Base-by-base conservation (phyloP, 805 yeast genomes). In the Yamadazyma insecticola region DNA sequence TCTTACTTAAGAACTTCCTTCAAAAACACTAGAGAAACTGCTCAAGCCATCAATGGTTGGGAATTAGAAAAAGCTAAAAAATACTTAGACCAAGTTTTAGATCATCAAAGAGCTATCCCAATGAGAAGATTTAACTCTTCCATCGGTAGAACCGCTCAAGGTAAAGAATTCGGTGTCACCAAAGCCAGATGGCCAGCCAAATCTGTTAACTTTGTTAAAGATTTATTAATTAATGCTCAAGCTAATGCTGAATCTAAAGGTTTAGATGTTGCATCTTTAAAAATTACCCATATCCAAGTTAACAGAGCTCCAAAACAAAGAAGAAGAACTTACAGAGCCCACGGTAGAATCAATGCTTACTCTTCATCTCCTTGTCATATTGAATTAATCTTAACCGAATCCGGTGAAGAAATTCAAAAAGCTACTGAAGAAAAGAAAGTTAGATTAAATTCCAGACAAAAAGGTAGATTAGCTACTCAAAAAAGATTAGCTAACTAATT, bases 251-350 rank as follows among this genome's bases (percentile, higher is more conserved):
- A 89, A 70, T 74, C 95, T 57, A 92, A 92, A 81, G 98, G 98
- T 63, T 87, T 92, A 73, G 97, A 92, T 70, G 78, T 84, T 58
- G 77, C 94, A 57, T 86, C 84, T 70, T 84, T 92, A 67, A 83
- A 82, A 74, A 79, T 92, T 63, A 81, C 95, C 55, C 97, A 92
- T 85, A 90, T 92, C 68, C 98, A 92, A 80, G 98, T 90, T 64
- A 92, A 92, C 95, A 96, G 88, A 72, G 98, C 98, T 62, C 98
- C 99, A 76, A 88, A 88, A 77, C 95, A 87, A 78, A 92, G 97
- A 81, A 90, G 99, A 80, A 88, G 99, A 78, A 92, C 98, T 64
- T 92, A 77, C 96, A 89, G 99, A 83, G 99, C 99, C 61, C 97
- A 90, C 83, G 99, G 99, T 85, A 92, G 98, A 83, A 86, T 88